Conservation (phyloP, 495 filamentous ascomycete genomes). For the Aspergillus cristatus region DNA sequence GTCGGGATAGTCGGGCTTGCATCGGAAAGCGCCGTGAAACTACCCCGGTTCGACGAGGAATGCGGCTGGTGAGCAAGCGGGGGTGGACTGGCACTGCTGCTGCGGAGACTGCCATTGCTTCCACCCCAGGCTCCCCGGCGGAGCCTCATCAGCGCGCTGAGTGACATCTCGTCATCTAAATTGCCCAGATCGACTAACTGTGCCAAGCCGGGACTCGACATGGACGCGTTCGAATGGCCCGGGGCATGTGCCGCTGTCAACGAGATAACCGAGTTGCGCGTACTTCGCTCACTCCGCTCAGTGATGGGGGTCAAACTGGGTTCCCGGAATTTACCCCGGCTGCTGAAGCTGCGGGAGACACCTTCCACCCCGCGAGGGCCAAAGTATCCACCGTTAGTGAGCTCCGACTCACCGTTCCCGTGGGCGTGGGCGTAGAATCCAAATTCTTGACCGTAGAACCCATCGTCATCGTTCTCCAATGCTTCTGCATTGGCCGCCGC, state of each 20-base stretch:
- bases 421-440: constrained; percentile 83
- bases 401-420: constrained; percentile 35
- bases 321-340: constrained; percentile 64
- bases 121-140: constrained; percentile 72
- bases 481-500: constrained; percentile 92
- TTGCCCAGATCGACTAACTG: constrained; percentile 63
- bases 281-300: constrained; percentile 91
- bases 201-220: constrained; percentile 54
- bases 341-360: constrained; percentile 59
- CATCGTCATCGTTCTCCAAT: constrained; percentile 82
- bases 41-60: constrained; percentile 27
- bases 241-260: constrained; percentile 48
- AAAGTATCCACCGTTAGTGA: constrained; percentile 85
- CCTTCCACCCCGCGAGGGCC: constrained; percentile 55
- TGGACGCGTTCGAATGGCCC: constrained; percentile 30
- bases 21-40: constrained; percentile 28
- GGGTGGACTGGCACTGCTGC: constrained; percentile 52
- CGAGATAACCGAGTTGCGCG: constrained; percentile 80
- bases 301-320: constrained; percentile 95
- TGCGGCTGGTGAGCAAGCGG: constrained; percentile 27
- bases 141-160: constrained; percentile 62
- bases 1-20: constrained; percentile 23
- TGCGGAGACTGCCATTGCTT: constrained; percentile 62
- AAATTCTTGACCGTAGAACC: constrained; percentile 93
- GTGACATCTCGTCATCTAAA: constrained; percentile 60